Percentiles rank a stretch among this genome's conserved stretches.
These are phyloP conservation scores for Scheffersomyces insectosa DNA, from an alignment of 1,139 yeast species.

Conservation along the genomic window DNA sequence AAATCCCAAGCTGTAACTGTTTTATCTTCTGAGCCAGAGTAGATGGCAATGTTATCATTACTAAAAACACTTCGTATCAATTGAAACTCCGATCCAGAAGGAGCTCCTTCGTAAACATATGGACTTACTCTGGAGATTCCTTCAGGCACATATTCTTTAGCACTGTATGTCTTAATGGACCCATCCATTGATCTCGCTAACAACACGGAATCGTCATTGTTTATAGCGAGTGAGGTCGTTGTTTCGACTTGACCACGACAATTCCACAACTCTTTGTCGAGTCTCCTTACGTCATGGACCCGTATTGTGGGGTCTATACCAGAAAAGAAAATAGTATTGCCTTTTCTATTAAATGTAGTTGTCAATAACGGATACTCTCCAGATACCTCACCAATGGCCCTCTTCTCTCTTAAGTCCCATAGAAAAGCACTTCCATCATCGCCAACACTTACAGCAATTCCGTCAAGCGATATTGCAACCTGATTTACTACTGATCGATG, in stretches of 20 bases:
- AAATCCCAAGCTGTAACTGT: conserved; percentile 63
- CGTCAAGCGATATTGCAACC: conserved; percentile 34
- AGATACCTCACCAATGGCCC: conserved; percentile 31
- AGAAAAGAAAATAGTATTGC: conserved; percentile 49
- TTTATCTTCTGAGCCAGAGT: conserved; percentile 66
- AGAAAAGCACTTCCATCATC: conserved; percentile 63
- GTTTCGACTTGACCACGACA: conserved; percentile 47
- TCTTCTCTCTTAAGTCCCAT: conserved; percentile 66
- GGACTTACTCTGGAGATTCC: conserved; percentile 42
- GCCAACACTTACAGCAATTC: conserved; percentile 51
- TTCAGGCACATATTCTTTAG: conserved; percentile 43
- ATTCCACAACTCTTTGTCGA: conserved; percentile 45
- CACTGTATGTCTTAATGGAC: conserved; percentile 56
- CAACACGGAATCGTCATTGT: conserved; percentile 50
- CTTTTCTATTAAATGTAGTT: conserved; percentile 42
- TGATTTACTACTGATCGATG: conserved; percentile 62
- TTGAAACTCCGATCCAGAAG: conserved; percentile 54
- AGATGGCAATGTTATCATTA: conserved; percentile 34
- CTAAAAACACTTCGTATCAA: conserved; percentile 52
- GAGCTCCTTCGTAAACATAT: conserved; percentile 58
- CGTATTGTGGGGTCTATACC: conserved; percentile 69
- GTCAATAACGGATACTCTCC: conserved; percentile 62
- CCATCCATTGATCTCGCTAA: conserved; percentile 62
- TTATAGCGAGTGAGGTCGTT: conserved; percentile 54
- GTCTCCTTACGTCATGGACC: conserved; percentile 55